Evolutionary conservation across 2,329 filamentous ascomycete species (phyloP).

Genomic region (Paraphaeosphaeria minitans): DNA sequence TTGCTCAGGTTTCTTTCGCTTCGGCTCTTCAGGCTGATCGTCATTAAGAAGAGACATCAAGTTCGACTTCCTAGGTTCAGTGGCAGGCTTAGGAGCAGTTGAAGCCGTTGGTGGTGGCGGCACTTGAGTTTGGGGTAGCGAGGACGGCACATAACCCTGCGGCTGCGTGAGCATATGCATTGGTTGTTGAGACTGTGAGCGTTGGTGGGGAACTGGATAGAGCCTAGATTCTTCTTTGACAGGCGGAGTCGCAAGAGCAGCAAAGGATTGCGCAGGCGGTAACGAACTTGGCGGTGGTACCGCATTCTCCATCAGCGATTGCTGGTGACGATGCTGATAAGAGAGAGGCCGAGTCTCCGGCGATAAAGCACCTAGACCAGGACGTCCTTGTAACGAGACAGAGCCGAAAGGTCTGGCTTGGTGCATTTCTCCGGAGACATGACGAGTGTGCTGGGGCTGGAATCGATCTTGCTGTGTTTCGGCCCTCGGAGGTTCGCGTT

Average conservation of each 20-base stretch:
- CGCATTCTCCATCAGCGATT: constrained; percentile 28
- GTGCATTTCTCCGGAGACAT: constrained; percentile 39
- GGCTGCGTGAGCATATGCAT: constrained; percentile 28
- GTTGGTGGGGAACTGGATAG: constrained; percentile 25
- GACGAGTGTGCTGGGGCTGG: constrained; percentile 32
- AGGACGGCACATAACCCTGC: constrained; percentile 27
- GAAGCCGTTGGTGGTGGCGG: constrained; percentile 20
- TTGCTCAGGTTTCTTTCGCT: constrained; percentile 42
- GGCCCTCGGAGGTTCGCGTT: constrained; percentile 32
- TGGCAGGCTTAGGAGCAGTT: constrained; percentile 31
- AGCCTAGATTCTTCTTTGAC: constrained; percentile 43
- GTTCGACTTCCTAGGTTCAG: constrained; percentile 45
- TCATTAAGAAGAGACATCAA: constrained; percentile 47
- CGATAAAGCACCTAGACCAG: constrained; percentile 31
- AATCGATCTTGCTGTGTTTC: constrained; percentile 41
- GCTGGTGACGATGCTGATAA: constrained; percentile 38
- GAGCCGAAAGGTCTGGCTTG: constrained; percentile 33
- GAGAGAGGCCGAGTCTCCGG: constrained; percentile 39
- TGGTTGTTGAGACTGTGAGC: constrained; percentile 25
- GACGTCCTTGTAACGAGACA: constrained; percentile 30
- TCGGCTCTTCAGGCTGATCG: constrained; percentile 43
- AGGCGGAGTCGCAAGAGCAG: constrained; percentile 35
- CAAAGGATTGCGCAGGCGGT: constrained; percentile 27
- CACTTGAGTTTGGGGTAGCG: constrained; percentile 26
- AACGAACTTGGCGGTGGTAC: constrained; percentile 25